These are phyloP conservation scores for Cystofilobasidium ferigula DNA, from an alignment of 768 basidiomycete genomes.

Conservation along the genomic window DNA sequence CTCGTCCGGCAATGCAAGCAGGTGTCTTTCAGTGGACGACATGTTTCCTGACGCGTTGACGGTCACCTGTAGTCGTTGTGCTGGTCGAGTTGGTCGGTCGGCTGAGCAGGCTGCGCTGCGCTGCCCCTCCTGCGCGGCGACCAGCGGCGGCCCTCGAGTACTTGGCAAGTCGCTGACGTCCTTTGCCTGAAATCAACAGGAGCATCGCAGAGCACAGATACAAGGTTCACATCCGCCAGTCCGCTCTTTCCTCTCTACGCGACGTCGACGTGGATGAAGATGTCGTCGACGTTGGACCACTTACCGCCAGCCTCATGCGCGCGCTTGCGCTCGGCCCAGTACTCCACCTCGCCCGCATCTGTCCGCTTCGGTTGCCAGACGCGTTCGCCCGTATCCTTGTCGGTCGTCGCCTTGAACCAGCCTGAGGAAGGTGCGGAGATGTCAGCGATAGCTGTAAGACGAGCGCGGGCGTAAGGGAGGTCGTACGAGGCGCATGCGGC, in stretches of 20 bases:
- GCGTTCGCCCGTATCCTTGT: conserved; percentile 77
- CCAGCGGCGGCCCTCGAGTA: no score
- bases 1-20: neutral
- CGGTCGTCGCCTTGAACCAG: conserved; percentile 76
- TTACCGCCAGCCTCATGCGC: conserved; percentile 35
- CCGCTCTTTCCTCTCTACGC: no score
- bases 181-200: no score
- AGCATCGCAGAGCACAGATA: no score
- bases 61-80: no score
- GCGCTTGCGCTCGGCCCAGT: conserved; percentile 68
- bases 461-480: neutral
- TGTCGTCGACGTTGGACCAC: conserved; percentile 65
- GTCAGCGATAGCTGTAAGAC: neutral
- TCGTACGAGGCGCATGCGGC: conserved; percentile 56
- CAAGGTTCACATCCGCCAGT: no score
- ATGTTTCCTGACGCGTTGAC: no score
- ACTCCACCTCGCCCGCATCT: conserved; percentile 51
- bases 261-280: conserved; percentile 44
- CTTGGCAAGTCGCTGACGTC: no score
- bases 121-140: no score
- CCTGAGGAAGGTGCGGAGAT: neutral
- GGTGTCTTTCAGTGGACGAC: no score
- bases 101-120: no score
- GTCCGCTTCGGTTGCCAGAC: conserved; percentile 65
- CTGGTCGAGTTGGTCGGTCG: no score